phyloP scores from a whole-genome alignment of 2,329 filamentous ascomycete genomes.

The Westerdykella ornata region DNA sequence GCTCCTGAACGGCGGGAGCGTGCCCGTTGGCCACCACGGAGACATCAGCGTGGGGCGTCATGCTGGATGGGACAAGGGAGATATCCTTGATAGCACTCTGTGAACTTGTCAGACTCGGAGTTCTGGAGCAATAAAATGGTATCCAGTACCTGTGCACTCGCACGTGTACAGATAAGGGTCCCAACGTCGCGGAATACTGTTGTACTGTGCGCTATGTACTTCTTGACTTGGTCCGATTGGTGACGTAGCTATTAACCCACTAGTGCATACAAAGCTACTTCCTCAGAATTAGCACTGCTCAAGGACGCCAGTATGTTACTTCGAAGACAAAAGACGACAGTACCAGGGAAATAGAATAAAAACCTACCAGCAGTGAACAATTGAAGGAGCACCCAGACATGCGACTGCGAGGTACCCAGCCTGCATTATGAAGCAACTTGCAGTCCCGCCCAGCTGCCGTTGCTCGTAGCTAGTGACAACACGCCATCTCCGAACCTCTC shows the following conservation, averaged over 20 bases:
- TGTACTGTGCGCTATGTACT: too few species aligned
- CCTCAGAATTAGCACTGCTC: too few species aligned
- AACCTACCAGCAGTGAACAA: too few species aligned
- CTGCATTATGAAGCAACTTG: conserved; percentile 3
- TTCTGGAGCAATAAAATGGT: too few species aligned
- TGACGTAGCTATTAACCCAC: conserved; percentile 7
- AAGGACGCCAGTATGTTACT: too few species aligned
- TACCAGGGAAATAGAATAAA: too few species aligned
- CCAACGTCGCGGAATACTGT: too few species aligned
- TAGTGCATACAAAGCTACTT: neutral
- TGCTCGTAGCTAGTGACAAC: neutral
- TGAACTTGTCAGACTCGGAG: neutral
- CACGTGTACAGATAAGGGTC: too few species aligned
- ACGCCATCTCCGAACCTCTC: neutral
- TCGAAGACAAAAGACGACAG: too few species aligned
- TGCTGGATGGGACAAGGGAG: conserved; percentile 7
- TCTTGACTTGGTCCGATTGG: conserved; percentile 5
- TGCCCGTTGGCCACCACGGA: conserved; percentile 12
- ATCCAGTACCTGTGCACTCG: too few species aligned
- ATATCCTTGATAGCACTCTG: neutral
- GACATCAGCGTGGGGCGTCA: conserved; percentile 33
- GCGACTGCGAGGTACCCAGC: too few species aligned
- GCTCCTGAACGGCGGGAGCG: conserved; percentile 19
- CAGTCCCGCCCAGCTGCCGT: neutral
- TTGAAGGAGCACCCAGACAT: too few species aligned